Percentiles rank a stretch among this genome's conserved stretches.
Evolutionary conservation across 1,284 basidiomycete species (phyloP).

Genomic region (Tranzscheliella williamsii): DNA sequence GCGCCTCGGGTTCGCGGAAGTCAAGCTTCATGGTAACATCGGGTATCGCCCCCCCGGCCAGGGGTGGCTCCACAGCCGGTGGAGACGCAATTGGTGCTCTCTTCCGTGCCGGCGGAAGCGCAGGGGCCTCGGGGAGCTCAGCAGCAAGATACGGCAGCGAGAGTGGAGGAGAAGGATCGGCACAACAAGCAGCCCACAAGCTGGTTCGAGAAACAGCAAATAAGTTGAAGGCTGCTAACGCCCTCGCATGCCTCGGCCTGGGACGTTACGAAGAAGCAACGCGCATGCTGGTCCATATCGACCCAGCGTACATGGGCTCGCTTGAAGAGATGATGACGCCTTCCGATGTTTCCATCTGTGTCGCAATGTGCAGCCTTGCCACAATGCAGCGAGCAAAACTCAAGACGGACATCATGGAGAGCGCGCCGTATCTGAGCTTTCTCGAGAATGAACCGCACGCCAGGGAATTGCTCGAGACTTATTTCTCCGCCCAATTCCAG

Average conservation of each 20-base stretch:
- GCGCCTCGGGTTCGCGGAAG: conserved; percentile 62
- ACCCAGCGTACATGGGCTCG: conserved; percentile 51
- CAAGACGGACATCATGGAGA: conserved; percentile 71
- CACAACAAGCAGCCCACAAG: conserved; percentile 17
- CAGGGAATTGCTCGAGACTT: conserved; percentile 78
- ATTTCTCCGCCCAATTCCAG: conserved; percentile 80
- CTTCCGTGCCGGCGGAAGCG: conserved; percentile 52
- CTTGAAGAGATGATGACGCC: conserved; percentile 70
- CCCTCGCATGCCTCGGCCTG: conserved; percentile 72
- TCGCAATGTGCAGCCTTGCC: conserved; percentile 76
- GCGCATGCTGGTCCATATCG: conserved; percentile 70
- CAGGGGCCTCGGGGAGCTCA: conserved; percentile 1
- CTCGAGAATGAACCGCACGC: conserved; percentile 83
- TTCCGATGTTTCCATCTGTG: conserved; percentile 80
- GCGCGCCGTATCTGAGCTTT: conserved; percentile 72
- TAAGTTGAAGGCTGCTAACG: conserved; percentile 77
- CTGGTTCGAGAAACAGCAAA: conserved; percentile 65
- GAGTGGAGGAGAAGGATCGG: conserved; percentile 11
- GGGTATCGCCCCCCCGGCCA: conserved; percentile 24
- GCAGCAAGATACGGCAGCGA: conserved; percentile 4
- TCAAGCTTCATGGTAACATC: conserved; percentile 19
- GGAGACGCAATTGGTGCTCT: conserved; percentile 57
- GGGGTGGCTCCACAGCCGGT: conserved; percentile 40
- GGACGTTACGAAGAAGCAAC: conserved; percentile 77
- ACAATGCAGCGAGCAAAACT: conserved; percentile 73